phyloP scores from a whole-genome alignment of 2,329 filamentous ascomycete genomes.

The Emericellopsis cladophorae region DNA sequence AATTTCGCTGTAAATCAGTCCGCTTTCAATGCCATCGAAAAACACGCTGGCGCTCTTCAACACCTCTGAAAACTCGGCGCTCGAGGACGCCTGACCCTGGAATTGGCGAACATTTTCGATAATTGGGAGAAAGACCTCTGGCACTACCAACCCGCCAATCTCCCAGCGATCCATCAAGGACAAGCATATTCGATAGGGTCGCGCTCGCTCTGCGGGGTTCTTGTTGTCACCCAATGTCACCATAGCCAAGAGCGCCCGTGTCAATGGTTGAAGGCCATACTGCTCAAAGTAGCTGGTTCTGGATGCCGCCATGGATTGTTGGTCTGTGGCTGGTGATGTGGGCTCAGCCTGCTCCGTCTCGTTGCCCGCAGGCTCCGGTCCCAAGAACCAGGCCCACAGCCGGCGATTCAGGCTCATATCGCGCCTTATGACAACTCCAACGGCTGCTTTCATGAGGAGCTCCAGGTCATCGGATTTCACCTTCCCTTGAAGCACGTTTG shows the following conservation, averaged over 20 bases:
- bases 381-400: constrained; percentile 92
- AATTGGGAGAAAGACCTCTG: constrained; percentile 77
- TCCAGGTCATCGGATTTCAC: constrained; percentile 69
- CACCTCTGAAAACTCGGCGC: constrained; percentile 69
- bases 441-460: constrained; percentile 67
- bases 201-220: constrained; percentile 50
- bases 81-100: constrained; percentile 50
- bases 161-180: constrained; percentile 99
- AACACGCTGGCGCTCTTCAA: constrained; percentile 88
- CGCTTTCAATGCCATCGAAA: constrained; percentile 93
- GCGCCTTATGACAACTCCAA: constrained; percentile 74
- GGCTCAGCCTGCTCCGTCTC: constrained; percentile 38
- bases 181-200: constrained; percentile 81
- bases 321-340: constrained; percentile 25
- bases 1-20: constrained; percentile 80
- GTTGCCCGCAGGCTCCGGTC: constrained; percentile 48
- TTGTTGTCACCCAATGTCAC: constrained; percentile 35
- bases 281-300: constrained; percentile 73
- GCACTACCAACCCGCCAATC: constrained; percentile 80
- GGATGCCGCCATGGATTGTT: constrained; percentile 34
- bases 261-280: constrained; percentile 63
- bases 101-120: constrained; percentile 70
- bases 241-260: constrained; percentile 63
- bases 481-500: constrained; percentile 62
- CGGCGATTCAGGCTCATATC: constrained; percentile 96